Evolutionary conservation across 768 basidiomycete species (phyloP).

Genomic region (Mycena epipterygia): DNA sequence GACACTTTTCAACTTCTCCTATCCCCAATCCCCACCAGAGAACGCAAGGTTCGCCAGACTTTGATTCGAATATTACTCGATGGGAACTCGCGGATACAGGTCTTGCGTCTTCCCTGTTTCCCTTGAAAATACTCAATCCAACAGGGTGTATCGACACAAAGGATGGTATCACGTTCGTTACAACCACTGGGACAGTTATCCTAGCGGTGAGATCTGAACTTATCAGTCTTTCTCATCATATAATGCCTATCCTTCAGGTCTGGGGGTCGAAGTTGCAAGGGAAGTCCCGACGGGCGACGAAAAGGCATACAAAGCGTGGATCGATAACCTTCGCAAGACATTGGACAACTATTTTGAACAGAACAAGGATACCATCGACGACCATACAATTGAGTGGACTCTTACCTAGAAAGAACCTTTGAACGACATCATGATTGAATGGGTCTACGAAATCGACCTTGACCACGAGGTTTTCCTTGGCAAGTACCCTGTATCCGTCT

Average conservation of each 20-base stretch:
- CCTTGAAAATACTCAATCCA: background rate
- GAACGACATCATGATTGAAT: constrained; percentile 43
- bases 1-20: background rate
- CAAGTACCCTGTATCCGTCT: constrained; percentile 28
- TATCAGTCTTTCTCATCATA: background rate
- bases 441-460: constrained; percentile 46
- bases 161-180: constrained; percentile 38
- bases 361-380: constrained; percentile 1
- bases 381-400: background rate
- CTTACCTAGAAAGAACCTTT: constrained; percentile 18
- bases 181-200: constrained; percentile 40
- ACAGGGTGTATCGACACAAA: constrained; percentile 39
- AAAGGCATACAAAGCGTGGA: constrained; percentile 32
- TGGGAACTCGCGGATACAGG: constrained; percentile 39
- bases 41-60: no score
- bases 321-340: constrained; percentile 19
- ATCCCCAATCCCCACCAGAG: no score
- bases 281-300: constrained; percentile 33
- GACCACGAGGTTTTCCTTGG: constrained; percentile 44
- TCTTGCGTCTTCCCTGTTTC: background rate
- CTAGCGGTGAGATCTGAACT: constrained; percentile 5
- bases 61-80: background rate
- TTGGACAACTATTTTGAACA: constrained; percentile 28
- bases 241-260: background rate
- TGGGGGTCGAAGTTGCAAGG: constrained; percentile 39